Evolutionary conservation across 2,329 filamentous ascomycete genomes (phyloP).

Genomic region (Microcyclospora pomicola): DNA sequence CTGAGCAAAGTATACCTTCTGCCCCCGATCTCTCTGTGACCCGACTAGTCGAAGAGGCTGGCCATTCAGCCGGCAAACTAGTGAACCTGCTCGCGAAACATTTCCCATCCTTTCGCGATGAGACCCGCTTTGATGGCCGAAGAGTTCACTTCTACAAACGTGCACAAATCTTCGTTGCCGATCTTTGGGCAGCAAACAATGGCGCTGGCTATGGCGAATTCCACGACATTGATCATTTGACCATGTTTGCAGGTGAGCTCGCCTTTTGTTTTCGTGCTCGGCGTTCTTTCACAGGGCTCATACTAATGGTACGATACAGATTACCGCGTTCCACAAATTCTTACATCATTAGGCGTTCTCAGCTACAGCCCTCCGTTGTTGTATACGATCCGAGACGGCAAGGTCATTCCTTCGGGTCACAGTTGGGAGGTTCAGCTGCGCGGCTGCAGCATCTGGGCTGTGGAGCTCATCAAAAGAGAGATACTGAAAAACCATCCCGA

Average conservation of each 20-base stretch:
- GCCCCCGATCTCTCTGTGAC: slow-evolving; percentile 39
- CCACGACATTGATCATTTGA: slow-evolving; percentile 83
- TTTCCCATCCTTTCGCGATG: slow-evolving; percentile 78
- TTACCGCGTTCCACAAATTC: slow-evolving; percentile 89
- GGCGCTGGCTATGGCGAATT: slow-evolving; percentile 69
- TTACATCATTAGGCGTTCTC: slow-evolving; percentile 69
- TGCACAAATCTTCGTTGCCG: slow-evolving; percentile 89
- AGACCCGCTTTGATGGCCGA: slow-evolving; percentile 58
- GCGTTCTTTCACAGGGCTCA: background rate
- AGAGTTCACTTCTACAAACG: slow-evolving; percentile 78
- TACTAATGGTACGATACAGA: slow-evolving; percentile 35
- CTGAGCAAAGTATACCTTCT: background rate
- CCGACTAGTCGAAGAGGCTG: slow-evolving; percentile 59
- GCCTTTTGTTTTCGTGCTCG: background rate
- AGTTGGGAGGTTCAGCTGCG: slow-evolving; percentile 77
- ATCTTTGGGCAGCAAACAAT: slow-evolving; percentile 91
- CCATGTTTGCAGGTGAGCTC: slow-evolving; percentile 69
- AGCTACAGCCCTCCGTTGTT: slow-evolving; percentile 72
- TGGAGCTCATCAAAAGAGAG: slow-evolving; percentile 74
- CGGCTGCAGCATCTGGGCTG: slow-evolving; percentile 85
- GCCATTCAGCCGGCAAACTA: slow-evolving; percentile 66
- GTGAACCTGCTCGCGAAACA: slow-evolving; percentile 74
- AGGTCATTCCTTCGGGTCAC: slow-evolving; percentile 55
- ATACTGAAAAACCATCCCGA: slow-evolving; percentile 62
- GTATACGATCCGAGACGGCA: slow-evolving; percentile 49